Conservation (phyloP, 1,284 basidiomycete genomes). For the Trametes polyzona region DNA sequence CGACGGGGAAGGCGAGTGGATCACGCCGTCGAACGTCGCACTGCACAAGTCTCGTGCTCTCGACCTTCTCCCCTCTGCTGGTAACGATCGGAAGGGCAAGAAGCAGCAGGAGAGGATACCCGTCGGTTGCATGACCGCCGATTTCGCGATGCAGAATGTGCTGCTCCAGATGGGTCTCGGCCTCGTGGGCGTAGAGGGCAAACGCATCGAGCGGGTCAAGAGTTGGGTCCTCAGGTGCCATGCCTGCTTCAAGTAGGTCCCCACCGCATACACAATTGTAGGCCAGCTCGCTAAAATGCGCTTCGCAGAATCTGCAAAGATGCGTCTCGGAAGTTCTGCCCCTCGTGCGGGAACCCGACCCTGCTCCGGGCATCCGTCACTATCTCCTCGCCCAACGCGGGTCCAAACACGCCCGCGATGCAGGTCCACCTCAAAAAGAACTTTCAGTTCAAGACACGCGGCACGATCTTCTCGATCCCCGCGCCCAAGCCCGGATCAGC, state of each 20-base stretch:
- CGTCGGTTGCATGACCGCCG: slow-evolving; percentile 94
- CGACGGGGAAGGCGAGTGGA: slow-evolving; percentile 95
- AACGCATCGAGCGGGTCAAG: slow-evolving; percentile 89
- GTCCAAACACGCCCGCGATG: slow-evolving; percentile 64
- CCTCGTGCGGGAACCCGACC: slow-evolving; percentile 94
- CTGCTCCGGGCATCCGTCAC: slow-evolving; percentile 92
- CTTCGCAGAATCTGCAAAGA: slow-evolving; percentile 92
- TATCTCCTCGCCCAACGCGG: slow-evolving; percentile 67
- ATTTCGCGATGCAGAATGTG: slow-evolving; percentile 99
- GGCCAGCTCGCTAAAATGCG: background rate
- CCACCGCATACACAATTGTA: background rate
- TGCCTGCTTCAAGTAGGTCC: slow-evolving; percentile 95
- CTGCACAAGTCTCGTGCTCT: slow-evolving; percentile 90
- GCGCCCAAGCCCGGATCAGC: slow-evolving; percentile 89
- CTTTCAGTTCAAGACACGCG: slow-evolving; percentile 93
- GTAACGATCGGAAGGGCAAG: slow-evolving; percentile 41
- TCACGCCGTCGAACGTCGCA: slow-evolving; percentile 89
- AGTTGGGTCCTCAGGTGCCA: slow-evolving; percentile 98
- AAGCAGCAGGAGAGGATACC: slow-evolving; percentile 49
- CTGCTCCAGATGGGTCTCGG: slow-evolving; percentile 93
- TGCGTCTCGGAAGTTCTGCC: slow-evolving; percentile 94
- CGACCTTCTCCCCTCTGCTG: slow-evolving; percentile 68
- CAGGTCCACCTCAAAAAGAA: slow-evolving; percentile 92
- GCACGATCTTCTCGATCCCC: slow-evolving; percentile 94
- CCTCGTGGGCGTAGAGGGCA: slow-evolving; percentile 91